Evolutionary conservation across 1,284 basidiomycete species (phyloP).

Genomic region (Rhodotorula sp.): DNA sequence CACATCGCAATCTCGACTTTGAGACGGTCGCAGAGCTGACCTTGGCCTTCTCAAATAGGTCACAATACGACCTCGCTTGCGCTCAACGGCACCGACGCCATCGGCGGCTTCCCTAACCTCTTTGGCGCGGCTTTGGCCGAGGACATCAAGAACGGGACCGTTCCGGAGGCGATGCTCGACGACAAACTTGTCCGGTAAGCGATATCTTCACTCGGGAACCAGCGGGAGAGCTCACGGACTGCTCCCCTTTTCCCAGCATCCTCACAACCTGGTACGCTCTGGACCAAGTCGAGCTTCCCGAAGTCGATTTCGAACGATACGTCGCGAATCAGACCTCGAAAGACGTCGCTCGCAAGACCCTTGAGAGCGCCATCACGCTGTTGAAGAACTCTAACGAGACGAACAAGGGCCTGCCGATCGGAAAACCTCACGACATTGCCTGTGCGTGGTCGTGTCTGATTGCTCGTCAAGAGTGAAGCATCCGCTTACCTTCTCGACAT

Average conservation of each 20-base stretch:
- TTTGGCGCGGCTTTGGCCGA: slow-evolving; percentile 29
- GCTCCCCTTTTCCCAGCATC: slow-evolving; percentile 16
- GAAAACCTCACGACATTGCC: slow-evolving; percentile 53
- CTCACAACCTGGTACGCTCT: slow-evolving; percentile 45
- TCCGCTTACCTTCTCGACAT: neutral
- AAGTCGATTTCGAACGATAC: slow-evolving; percentile 51
- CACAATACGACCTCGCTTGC: slow-evolving; percentile 5
- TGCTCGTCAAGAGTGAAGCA: neutral
- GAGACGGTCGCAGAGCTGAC: neutral
- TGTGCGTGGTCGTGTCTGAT: neutral
- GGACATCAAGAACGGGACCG: slow-evolving; percentile 47
- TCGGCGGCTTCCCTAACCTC: neutral
- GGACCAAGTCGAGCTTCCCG: slow-evolving; percentile 14
- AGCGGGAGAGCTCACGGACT: neutral
- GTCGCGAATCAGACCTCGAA: slow-evolving; percentile 56
- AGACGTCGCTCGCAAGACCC: slow-evolving; percentile 62
- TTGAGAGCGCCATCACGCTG: slow-evolving; percentile 67
- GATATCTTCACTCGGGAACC: fast-evolving
- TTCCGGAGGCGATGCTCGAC: slow-evolving; percentile 46
- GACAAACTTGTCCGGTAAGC: slow-evolving; percentile 46
- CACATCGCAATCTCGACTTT: neutral
- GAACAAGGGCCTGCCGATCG: slow-evolving; percentile 60
- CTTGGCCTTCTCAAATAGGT: neutral
- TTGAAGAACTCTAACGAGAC: slow-evolving; percentile 61
- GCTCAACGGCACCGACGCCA: slow-evolving; percentile 9